These are phyloP conservation scores for Boletus coccyginus DNA, from an alignment of 768 basidiomycete species.

Conservation along the genomic window DNA sequence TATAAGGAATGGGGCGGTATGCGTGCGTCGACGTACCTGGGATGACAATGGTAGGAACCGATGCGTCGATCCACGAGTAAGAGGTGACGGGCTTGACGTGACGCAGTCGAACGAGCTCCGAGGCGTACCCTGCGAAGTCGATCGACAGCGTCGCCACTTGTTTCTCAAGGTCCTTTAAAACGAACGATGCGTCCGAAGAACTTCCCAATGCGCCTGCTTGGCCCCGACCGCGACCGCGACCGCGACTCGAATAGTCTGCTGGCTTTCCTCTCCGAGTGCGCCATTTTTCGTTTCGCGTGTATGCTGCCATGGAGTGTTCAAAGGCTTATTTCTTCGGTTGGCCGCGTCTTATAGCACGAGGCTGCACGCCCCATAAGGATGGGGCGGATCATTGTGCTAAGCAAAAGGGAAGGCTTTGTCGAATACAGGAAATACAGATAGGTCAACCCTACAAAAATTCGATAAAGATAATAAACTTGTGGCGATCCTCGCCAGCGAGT, in stretches of 20 bases:
- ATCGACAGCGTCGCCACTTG: constrained; percentile 16
- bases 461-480: constrained; percentile 23
- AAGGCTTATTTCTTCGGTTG: background rate
- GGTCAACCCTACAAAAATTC: constrained; percentile 5
- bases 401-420: background rate
- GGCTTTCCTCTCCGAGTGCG: constrained; percentile 17
- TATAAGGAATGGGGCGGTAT: background rate
- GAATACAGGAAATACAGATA: constrained; percentile 5
- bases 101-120: constrained; percentile 30
- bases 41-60: constrained; percentile 48
- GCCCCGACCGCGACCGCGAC: background rate
- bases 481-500: constrained; percentile 24
- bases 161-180: constrained; percentile 23
- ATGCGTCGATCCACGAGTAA: constrained; percentile 50
- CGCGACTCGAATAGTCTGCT: background rate
- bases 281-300: constrained; percentile 5
- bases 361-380: background rate
- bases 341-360: background rate
- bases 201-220: background rate
- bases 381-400: constrained; percentile 10
- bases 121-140: constrained; percentile 5
- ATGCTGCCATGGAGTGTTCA: constrained; percentile 16
- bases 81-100: constrained; percentile 47
- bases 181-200: constrained; percentile 5
- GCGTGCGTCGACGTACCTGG: constrained; percentile 37